A percentile compares a stretch with the other conserved stretches of the same genome.
These are phyloP conservation scores for Knufia fluminis DNA, from an alignment of 2,329 filamentous ascomycete genomes.

Conservation along the genomic window DNA sequence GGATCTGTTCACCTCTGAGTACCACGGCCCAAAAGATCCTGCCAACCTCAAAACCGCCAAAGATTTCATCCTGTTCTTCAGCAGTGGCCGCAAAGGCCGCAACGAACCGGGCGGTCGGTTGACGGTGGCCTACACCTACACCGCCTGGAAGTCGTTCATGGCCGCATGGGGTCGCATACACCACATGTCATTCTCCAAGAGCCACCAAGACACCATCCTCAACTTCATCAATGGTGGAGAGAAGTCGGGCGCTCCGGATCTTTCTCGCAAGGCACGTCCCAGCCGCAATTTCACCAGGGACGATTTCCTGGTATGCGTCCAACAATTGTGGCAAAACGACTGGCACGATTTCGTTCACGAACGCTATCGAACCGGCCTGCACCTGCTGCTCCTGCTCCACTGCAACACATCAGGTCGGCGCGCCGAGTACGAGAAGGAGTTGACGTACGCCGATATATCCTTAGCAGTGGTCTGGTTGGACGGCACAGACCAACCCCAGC, in stretches of 20 bases:
- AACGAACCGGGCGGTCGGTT: conserved; percentile 7
- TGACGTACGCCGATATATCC: background rate
- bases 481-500: no score
- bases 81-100: conserved; percentile 1
- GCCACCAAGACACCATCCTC: background rate
- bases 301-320: no score
- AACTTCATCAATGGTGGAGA: background rate
- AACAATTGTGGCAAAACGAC: no score
- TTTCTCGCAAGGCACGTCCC: background rate
- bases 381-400: no score
- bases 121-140: background rate
- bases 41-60: conserved; percentile 8
- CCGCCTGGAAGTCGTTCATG: background rate
- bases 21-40: conserved; percentile 1
- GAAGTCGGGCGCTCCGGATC: background rate
- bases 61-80: conserved; percentile 8
- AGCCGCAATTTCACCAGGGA: no score
- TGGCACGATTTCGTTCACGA: no score
- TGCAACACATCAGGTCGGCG: background rate
- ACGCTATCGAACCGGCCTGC: no score
- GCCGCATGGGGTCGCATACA: background rate
- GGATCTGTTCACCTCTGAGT: conserved; percentile 1
- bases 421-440: background rate
- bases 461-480: no score
- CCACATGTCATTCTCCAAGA: background rate